Evolutionary conservation across 169 alveolate species (phyloP).

Genomic region (Neospora caninum): DNA sequence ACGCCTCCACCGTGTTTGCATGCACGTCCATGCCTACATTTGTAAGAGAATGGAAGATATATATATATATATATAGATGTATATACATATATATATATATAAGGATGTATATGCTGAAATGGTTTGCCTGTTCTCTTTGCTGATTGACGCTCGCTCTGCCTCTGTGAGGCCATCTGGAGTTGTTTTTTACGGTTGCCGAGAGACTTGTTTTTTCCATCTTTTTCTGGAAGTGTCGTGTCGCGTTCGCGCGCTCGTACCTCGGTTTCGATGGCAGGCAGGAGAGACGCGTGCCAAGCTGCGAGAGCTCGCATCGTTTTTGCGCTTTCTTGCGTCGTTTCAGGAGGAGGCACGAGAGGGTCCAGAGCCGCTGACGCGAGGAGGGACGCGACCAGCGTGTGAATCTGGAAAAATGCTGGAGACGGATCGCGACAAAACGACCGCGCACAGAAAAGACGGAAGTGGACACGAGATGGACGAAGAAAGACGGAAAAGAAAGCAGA

Average conservation of each 20-base stretch:
- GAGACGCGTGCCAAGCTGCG: background rate
- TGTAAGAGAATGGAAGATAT: no score
- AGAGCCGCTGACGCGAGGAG: background rate
- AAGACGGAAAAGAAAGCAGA: background rate
- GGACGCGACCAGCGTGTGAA: constrained; percentile 8
- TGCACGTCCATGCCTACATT: no score
- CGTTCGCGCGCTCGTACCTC: background rate
- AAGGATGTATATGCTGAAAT: background rate
- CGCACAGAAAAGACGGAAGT: background rate
- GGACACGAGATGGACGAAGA: background rate
- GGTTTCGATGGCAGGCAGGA: background rate
- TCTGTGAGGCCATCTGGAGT: no score
- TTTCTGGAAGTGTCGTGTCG: no score
- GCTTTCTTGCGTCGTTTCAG: background rate
- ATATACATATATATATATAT: background rate
- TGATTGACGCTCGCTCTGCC: no score
- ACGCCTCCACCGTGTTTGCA: no score
- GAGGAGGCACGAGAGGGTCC: background rate
- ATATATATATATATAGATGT: background rate
- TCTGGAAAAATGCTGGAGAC: background rate
- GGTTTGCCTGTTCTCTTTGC: no score
- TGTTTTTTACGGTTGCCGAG: no score
- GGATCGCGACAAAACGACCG: no score
- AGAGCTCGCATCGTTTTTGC: background rate
- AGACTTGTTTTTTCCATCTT: no score